phyloP scores from a whole-genome alignment of 129 eudicot genomes.

The Centrapalus pauciflorus region DNA sequence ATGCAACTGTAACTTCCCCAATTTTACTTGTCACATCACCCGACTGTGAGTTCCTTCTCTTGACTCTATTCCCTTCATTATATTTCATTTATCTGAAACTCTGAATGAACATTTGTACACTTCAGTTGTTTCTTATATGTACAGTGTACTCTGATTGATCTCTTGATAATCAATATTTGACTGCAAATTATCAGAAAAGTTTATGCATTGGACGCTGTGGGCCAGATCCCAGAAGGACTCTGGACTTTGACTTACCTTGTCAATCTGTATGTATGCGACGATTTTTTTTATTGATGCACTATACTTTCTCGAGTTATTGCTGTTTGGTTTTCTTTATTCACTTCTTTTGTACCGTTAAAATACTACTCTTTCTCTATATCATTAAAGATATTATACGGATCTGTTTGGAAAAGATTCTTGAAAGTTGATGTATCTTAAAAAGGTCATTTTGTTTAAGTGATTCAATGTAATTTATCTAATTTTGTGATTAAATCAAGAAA shows the following conservation, averaged over 20 bases:
- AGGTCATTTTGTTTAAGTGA: too few species aligned
- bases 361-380: too few species aligned
- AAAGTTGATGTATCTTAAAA: too few species aligned
- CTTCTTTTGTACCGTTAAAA: too few species aligned
- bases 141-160: background rate
- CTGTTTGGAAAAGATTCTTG: too few species aligned
- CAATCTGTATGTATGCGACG: slow-evolving; percentile 42
- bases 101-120: background rate
- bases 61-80: background rate
- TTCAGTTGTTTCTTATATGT: background rate
- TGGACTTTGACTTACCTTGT: slow-evolving; percentile 58
- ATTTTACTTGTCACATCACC: slow-evolving; percentile 52
- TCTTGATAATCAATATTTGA: slow-evolving; percentile 2
- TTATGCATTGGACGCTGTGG: slow-evolving; percentile 37
- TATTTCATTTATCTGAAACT: background rate
- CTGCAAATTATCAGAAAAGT: slow-evolving; percentile 41
- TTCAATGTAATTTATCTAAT: too few species aligned
- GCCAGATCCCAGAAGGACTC: slow-evolving; percentile 63
- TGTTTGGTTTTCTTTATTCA: background rate
- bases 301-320: background rate
- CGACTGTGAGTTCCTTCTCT: slow-evolving; percentile 40
- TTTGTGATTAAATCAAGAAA: too few species aligned
- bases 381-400: too few species aligned
- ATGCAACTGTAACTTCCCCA: slow-evolving; percentile 48
- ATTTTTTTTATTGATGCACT: background rate